Percentiles rank a stretch among this genome's conserved stretches.
These are phyloP conservation scores for Suhomyces atakaporum DNA, from an alignment of 1,139 yeast genomes.

Conservation along the genomic window DNA sequence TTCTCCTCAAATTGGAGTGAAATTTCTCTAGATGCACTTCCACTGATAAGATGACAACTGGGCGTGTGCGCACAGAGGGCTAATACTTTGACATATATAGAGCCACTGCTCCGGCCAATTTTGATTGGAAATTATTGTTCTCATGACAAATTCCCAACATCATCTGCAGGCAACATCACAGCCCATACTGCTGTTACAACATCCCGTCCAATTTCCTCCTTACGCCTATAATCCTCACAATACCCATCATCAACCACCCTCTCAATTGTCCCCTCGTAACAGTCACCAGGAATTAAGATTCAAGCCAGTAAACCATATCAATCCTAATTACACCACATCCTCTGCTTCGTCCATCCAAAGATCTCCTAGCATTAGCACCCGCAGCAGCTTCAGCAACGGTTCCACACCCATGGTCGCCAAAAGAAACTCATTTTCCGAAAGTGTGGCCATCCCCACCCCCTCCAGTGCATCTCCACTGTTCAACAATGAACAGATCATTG, in stretches of 20 bases:
- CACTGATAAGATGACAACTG: background rate
- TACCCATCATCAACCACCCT: constrained; percentile 1
- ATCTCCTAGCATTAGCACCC: constrained; percentile 16
- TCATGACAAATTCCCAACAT: constrained; percentile 6
- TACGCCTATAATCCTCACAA: constrained; percentile 1
- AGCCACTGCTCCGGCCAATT: background rate
- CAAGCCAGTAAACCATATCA: constrained; percentile 5
- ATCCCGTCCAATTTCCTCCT: constrained; percentile 5
- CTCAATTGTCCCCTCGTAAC: constrained; percentile 11
- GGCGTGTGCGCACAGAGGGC: constrained; percentile 1
- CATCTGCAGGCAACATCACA: constrained; percentile 1
- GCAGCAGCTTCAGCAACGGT: constrained; percentile 11
- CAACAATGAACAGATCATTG: constrained; percentile 49
- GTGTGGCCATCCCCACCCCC: constrained; percentile 4
- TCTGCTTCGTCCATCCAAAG: constrained; percentile 14
- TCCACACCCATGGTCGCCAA: constrained; percentile 13
- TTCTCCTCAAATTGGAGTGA: constrained; percentile 1
- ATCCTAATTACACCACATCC: constrained; percentile 15
- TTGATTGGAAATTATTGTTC: background rate
- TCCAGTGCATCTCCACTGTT: constrained; percentile 5
- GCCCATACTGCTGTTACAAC: constrained; percentile 6
- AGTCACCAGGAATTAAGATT: constrained; percentile 9
- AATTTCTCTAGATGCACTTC: background rate
- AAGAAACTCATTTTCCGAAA: constrained; percentile 14
- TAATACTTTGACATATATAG: constrained; percentile 2